Evolutionary conservation across 306 rosid species (phyloP).

Genomic region (Vachellia collinsii): DNA sequence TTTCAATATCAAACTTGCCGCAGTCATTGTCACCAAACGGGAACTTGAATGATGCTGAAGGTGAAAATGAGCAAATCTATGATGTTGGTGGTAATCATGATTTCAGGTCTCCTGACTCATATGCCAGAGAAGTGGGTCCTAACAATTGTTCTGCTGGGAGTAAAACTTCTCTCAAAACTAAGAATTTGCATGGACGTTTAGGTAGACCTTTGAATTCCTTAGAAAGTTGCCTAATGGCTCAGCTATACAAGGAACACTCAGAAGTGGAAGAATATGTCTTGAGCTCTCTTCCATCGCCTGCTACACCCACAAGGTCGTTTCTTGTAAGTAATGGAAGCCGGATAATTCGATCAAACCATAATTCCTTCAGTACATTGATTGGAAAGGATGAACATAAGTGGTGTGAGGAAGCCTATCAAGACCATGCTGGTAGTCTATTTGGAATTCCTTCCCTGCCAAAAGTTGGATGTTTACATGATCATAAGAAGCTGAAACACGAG

Average conservation of each 20-base stretch:
- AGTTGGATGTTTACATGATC: slow-evolving; percentile 38
- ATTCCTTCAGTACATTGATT: slow-evolving; percentile 34
- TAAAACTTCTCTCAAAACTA: slow-evolving; percentile 46
- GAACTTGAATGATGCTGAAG: slow-evolving; percentile 34
- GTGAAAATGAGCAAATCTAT: slow-evolving; percentile 38
- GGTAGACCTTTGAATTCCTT: slow-evolving; percentile 60
- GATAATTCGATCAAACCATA: slow-evolving; percentile 40
- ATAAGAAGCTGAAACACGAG: slow-evolving; percentile 42
- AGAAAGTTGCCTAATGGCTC: slow-evolving; percentile 84
- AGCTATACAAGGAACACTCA: slow-evolving; percentile 56
- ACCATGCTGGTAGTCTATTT: slow-evolving; percentile 39
- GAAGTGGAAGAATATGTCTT: slow-evolving; percentile 51
- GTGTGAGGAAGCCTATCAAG: slow-evolving; percentile 36
- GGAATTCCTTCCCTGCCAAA: slow-evolving; percentile 52
- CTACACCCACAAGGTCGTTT: slow-evolving; percentile 48
- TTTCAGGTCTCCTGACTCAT: slow-evolving; percentile 30
- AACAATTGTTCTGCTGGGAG: slow-evolving; percentile 40
- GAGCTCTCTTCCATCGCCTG: slow-evolving; percentile 46
- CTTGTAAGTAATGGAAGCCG: slow-evolving; percentile 56
- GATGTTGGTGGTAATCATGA: slow-evolving; percentile 37
- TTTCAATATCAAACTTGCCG: slow-evolving; percentile 43
- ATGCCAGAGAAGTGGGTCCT: slow-evolving; percentile 45
- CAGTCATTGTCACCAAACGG: slow-evolving; percentile 22
- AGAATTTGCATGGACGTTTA: slow-evolving; percentile 36
- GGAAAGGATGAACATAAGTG: slow-evolving; percentile 39